Conservation (phyloP, 2,329 filamentous ascomycete genomes). For the Diaporthe sp. region DNA sequence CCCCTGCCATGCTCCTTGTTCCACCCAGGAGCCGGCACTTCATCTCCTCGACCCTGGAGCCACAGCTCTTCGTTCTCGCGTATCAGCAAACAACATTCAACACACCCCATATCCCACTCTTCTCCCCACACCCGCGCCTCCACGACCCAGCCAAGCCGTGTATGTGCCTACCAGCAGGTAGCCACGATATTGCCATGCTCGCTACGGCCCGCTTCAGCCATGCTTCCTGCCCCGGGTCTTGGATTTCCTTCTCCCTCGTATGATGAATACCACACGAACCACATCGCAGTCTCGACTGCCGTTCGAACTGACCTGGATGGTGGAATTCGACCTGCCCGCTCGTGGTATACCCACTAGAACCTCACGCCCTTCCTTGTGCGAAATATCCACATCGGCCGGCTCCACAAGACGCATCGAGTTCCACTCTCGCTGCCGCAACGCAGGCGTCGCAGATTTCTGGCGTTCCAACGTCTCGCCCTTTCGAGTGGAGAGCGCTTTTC, state of each 20-base stretch:
- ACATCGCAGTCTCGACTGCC: not conserved
- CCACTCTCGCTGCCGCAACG: not conserved
- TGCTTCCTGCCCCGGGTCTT: not conserved
- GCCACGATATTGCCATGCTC: not conserved
- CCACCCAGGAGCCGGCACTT: not conserved
- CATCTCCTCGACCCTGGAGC: not conserved
- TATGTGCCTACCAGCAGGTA: not conserved
- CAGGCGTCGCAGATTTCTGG: not conserved
- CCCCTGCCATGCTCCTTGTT: not conserved
- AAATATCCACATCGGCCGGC: not conserved
- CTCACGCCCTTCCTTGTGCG: not conserved
- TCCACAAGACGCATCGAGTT: not conserved
- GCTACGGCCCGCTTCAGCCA: not conserved
- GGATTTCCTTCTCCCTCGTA: not conserved
- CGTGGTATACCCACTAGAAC: not conserved
- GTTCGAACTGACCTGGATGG: not conserved
- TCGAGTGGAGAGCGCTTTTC: not conserved
- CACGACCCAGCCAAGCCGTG: not conserved
- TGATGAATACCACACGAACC: not conserved
- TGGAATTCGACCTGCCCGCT: not conserved
- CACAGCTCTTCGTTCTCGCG: not conserved
- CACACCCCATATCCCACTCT: not conserved
- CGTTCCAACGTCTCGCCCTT: not conserved
- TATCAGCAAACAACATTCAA: not conserved
- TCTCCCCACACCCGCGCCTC: not conserved